Percentiles rank a stretch among this genome's conserved stretches.
These are phyloP conservation scores for Tylopilus sp. DNA, from an alignment of 768 basidiomycete genomes.

Conservation along the genomic window DNA sequence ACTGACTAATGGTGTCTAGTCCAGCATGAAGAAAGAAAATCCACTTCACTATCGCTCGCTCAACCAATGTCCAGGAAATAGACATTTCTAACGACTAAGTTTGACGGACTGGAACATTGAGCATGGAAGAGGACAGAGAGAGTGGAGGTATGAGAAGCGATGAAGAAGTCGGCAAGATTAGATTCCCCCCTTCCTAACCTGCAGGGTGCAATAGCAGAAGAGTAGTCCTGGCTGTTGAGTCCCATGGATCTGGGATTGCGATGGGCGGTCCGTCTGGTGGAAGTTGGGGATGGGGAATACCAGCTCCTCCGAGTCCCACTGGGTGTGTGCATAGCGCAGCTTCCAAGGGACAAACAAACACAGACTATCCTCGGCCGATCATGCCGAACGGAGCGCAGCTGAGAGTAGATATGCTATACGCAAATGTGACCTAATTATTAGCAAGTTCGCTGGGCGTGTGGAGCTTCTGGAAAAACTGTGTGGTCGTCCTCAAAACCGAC, in stretches of 20 bases:
- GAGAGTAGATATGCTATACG: too few relatives aligned
- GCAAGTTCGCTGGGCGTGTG: too few relatives aligned
- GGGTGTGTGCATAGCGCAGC: too few relatives aligned
- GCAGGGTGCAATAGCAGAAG: neutral
- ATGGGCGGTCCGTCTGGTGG: neutral
- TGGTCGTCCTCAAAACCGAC: too few relatives aligned
- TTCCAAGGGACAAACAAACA: too few relatives aligned
- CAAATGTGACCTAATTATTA: too few relatives aligned
- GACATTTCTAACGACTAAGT: neutral
- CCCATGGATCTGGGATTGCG: neutral
- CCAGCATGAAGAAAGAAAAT: neutral
- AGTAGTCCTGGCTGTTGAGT: neutral
- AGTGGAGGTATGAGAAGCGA: neutral
- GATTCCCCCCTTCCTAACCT: neutral
- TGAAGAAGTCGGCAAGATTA: neutral
- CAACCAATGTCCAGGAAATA: neutral
- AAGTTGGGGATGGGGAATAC: neutral
- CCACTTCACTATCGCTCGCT: neutral
- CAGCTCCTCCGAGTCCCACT: neutral
- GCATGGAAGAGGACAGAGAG: neutral
- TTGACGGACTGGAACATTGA: neutral
- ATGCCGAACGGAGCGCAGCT: too few relatives aligned
- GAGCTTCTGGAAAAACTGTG: too few relatives aligned
- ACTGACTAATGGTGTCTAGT: neutral
- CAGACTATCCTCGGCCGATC: too few relatives aligned